These are phyloP conservation scores for Scheffersomyces segobiensis DNA, from an alignment of 1,139 yeast genomes.

Conservation along the genomic window DNA sequence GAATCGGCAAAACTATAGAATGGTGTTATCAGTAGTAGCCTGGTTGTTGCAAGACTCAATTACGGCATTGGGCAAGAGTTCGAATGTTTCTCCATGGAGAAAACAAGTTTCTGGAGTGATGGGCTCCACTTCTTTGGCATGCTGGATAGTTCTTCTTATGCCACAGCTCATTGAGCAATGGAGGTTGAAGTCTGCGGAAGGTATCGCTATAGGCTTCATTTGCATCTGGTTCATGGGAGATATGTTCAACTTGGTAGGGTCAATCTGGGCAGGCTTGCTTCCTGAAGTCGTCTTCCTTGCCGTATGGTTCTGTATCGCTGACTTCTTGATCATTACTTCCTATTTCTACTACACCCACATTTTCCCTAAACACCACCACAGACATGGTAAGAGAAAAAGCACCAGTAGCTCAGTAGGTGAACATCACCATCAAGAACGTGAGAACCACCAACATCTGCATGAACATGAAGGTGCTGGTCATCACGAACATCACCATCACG, in stretches of 20 bases:
- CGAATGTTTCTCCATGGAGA: conserved; percentile 25
- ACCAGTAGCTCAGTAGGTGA: conserved; percentile 2
- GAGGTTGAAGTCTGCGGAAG: conserved; percentile 76
- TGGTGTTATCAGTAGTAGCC: background rate
- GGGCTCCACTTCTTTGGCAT: conserved; percentile 69
- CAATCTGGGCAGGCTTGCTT: conserved; percentile 69
- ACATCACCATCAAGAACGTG: conserved; percentile 3
- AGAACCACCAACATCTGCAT: conserved; percentile 14
- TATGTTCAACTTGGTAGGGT: conserved; percentile 63
- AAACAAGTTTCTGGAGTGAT: conserved; percentile 57
- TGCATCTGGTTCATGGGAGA: conserved; percentile 77
- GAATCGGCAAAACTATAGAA: background rate
- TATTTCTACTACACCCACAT: conserved; percentile 56
- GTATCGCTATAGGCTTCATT: conserved; percentile 71
- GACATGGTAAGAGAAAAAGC: conserved; percentile 7
- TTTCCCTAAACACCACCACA: conserved; percentile 37
- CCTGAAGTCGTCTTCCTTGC: conserved; percentile 74
- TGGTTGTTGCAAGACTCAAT: background rate
- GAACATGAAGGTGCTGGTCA: conserved; percentile 1
- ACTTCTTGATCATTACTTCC: conserved; percentile 59
- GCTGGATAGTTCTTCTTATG: conserved; percentile 78
- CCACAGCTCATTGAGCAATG: conserved; percentile 85
- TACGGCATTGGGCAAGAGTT: background rate
- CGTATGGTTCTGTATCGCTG: conserved; percentile 74
- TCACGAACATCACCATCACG: conserved; percentile 1